Evolutionary conservation across 75 land plant genomes (phyloP).

Genomic region (Azolla pinnata): DNA sequence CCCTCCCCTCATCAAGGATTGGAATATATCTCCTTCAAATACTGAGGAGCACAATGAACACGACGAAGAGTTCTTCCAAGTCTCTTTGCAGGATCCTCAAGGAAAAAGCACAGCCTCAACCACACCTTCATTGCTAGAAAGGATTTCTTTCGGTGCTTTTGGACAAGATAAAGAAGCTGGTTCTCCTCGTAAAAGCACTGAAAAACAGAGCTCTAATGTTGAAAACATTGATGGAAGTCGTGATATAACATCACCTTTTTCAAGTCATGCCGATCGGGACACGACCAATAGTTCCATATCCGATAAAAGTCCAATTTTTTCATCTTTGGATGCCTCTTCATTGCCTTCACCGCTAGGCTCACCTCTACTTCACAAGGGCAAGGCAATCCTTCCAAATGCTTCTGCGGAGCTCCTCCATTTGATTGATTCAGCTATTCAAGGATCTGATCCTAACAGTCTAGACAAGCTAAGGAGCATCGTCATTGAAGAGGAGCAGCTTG

Average conservation of each 20-base stretch:
- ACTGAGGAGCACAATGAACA: not conserved
- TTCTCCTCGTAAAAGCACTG: not conserved
- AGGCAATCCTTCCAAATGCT: constrained; percentile 53
- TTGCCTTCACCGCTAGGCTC: constrained; percentile 36
- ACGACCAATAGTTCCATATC: constrained; percentile 10
- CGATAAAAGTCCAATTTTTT: constrained; percentile 18
- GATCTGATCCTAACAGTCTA: constrained; percentile 46
- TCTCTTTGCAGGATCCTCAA: constrained; percentile 33
- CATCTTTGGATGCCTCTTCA: constrained; percentile 26
- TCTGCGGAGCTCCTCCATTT: constrained; percentile 80
- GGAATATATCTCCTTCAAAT: constrained; percentile 32
- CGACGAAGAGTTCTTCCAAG: constrained; percentile 13
- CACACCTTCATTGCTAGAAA: not conserved
- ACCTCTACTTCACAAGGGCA: constrained; percentile 28
- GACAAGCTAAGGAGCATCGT: constrained; percentile 52
- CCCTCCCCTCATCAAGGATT: too few species aligned
- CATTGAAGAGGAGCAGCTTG: constrained; percentile 33
- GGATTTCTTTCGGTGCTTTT: not conserved
- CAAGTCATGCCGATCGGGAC: not conserved
- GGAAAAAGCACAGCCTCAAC: constrained; percentile 10
- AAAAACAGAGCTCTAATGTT: not conserved
- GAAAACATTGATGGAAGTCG: not conserved
- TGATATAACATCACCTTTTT: not conserved
- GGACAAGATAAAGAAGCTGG: constrained; percentile 1
- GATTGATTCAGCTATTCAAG: constrained; percentile 87